Conservation (phyloP, 805 yeast genomes). For the Limtongia smithiae region DNA sequence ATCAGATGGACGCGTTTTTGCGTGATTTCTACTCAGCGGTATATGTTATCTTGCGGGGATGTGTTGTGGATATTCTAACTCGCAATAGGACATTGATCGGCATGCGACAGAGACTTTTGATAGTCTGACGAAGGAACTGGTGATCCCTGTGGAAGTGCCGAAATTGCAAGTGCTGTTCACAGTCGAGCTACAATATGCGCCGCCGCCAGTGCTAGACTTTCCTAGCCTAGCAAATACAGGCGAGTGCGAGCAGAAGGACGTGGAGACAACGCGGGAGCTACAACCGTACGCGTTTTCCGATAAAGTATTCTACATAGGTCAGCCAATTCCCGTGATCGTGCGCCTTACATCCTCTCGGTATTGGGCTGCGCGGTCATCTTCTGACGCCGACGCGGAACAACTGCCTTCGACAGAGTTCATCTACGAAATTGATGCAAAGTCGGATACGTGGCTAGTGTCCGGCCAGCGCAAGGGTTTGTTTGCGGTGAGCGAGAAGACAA, state of each 20-base stretch:
- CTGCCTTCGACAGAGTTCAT: conserved; percentile 43
- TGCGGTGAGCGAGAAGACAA: conserved; percentile 13
- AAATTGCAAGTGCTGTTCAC: conserved; percentile 57
- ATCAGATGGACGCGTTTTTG: too few species aligned
- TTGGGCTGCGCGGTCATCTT: conserved; percentile 41
- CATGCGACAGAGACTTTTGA: neutral
- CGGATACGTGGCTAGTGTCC: conserved; percentile 75
- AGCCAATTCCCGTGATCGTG: conserved; percentile 50
- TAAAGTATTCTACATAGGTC: conserved; percentile 57
- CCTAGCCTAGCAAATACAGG: neutral
- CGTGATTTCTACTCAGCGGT: too few species aligned
- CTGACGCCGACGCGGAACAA: conserved; percentile 4
- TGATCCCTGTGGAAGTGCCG: conserved; percentile 62
- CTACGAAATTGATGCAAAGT: conserved; percentile 48
- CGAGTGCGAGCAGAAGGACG: conserved; percentile 29
- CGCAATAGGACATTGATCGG: too few species aligned
- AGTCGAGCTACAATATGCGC: conserved; percentile 41
- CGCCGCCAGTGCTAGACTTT: neutral
- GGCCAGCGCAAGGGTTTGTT: conserved; percentile 63
- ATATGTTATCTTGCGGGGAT: too few species aligned
- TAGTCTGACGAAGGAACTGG: conserved; percentile 30
- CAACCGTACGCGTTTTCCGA: conserved; percentile 23
- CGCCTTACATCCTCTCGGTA: conserved; percentile 44
- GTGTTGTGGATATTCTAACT: too few species aligned
- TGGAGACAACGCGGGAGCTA: neutral